These are phyloP conservation scores for Pleurotus platypus DNA, from an alignment of 768 basidiomycete genomes.

Conservation along the genomic window DNA sequence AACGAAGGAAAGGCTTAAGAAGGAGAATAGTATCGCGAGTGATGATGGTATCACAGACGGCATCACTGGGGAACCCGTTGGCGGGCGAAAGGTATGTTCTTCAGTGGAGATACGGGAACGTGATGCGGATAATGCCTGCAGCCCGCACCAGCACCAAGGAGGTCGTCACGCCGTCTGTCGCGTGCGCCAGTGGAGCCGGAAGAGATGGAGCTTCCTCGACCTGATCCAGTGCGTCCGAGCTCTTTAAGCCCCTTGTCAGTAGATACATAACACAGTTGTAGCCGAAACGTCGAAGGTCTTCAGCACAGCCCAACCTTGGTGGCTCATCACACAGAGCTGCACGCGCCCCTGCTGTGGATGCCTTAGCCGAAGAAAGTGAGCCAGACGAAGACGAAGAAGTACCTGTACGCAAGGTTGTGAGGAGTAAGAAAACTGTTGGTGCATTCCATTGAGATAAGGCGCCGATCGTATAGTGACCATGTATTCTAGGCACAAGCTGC, in stretches of 20 bases:
- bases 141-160: constrained; percentile 29
- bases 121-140: constrained; percentile 9
- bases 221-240: constrained; percentile 51
- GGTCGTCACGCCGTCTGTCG: constrained; percentile 66
- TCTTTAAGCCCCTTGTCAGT: not conserved
- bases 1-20: constrained; percentile 61
- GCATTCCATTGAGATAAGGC: not conserved
- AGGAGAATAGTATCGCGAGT: constrained; percentile 68
- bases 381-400: constrained; percentile 64
- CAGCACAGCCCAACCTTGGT: constrained; percentile 69
- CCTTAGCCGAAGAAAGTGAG: constrained; percentile 71
- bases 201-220: constrained; percentile 35
- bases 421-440: constrained; percentile 56
- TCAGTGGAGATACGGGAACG: no score
- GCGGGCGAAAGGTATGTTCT: constrained; percentile 39
- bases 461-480: constrained; percentile 5
- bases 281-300: constrained; percentile 80
- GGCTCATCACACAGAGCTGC: constrained; percentile 36
- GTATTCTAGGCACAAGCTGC: constrained; percentile 41
- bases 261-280: constrained; percentile 20
- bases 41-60: constrained; percentile 84
- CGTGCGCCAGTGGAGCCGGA: constrained; percentile 43
- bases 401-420: constrained; percentile 56
- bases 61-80: constrained; percentile 69
- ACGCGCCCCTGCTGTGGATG: constrained; percentile 33